phyloP scores from a whole-genome alignment of 2,329 filamentous ascomycete genomes.

The Nothopassalora personata region DNA sequence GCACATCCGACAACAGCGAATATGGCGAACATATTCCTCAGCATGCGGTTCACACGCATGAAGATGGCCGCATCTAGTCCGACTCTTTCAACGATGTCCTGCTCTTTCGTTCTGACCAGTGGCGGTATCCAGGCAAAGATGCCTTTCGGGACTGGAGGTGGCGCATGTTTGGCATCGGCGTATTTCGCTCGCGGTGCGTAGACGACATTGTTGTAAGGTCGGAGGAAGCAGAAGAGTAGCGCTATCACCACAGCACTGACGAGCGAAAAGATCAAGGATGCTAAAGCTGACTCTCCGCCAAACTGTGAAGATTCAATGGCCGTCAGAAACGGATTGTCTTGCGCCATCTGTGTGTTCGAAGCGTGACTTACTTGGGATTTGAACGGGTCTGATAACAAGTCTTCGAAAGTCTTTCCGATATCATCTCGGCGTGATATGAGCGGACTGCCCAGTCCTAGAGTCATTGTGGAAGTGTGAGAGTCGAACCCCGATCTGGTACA shows the following conservation, averaged over 20 bases:
- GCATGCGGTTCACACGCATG: slow-evolving; percentile 83
- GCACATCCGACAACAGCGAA: slow-evolving; percentile 67
- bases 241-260: slow-evolving; percentile 69
- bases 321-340: not conserved
- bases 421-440: not conserved
- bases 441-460: not conserved
- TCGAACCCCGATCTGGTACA: not conserved
- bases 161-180: slow-evolving; percentile 82
- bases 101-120: slow-evolving; percentile 70
- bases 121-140: slow-evolving; percentile 82
- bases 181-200: slow-evolving; percentile 94
- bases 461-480: not conserved
- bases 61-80: slow-evolving; percentile 91
- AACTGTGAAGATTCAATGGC: slow-evolving; percentile 2
- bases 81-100: slow-evolving; percentile 70
- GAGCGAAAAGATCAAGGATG: slow-evolving; percentile 74
- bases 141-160: slow-evolving; percentile 80
- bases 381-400: not conserved
- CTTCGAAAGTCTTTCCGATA: not conserved
- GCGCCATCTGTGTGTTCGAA: not conserved
- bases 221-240: slow-evolving; percentile 77
- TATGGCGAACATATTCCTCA: slow-evolving; percentile 77
- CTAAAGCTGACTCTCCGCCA: slow-evolving; percentile 59
- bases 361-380: not conserved
- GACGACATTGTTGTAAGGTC: slow-evolving; percentile 84